Evolutionary conservation across 139 green algal genomes (phyloP).

Genomic region (Nannochloris sp.): DNA sequence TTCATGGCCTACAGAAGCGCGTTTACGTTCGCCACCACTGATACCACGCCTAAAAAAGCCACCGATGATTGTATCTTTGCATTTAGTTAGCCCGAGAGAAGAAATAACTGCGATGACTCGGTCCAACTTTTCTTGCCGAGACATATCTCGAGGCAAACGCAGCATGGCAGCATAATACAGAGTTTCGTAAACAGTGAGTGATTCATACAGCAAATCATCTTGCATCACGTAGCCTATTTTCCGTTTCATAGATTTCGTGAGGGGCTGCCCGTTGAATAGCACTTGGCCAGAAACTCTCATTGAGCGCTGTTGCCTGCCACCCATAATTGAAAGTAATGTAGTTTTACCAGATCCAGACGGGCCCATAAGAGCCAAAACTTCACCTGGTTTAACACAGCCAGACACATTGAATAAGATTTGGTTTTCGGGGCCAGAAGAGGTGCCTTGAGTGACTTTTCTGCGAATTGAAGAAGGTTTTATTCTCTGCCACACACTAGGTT

Average conservation of each 20-base stretch:
- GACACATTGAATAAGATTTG: conserved; percentile 48
- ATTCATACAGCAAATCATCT: conserved; percentile 82
- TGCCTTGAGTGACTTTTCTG: not conserved
- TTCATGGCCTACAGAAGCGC: conserved; percentile 75
- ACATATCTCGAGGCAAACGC: conserved; percentile 65
- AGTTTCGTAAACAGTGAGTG: conserved; percentile 67
- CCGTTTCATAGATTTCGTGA: conserved; percentile 44
- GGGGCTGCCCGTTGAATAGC: conserved; percentile 60
- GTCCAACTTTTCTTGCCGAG: conserved; percentile 39
- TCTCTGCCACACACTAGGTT: not conserved
- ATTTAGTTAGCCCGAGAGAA: conserved; percentile 62
- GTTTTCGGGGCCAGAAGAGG: not conserved
- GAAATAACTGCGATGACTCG: conserved; percentile 65
- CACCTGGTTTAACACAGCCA: conserved; percentile 33
- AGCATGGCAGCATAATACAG: conserved; percentile 76
- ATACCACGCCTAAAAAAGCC: conserved; percentile 77
- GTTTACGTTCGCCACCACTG: conserved; percentile 90
- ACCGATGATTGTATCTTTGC: conserved; percentile 85
- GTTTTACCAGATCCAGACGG: conserved; percentile 74
- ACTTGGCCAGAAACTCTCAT: conserved; percentile 34
- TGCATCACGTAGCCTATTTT: conserved; percentile 70
- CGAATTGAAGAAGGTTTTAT: not conserved
- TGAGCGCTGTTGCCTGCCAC: conserved; percentile 41
- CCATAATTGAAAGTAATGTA: conserved; percentile 63
- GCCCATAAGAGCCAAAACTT: conserved; percentile 55